These are phyloP conservation scores for Candida lessepsii DNA, from an alignment of 805 yeast genomes.

Conservation along the genomic window DNA sequence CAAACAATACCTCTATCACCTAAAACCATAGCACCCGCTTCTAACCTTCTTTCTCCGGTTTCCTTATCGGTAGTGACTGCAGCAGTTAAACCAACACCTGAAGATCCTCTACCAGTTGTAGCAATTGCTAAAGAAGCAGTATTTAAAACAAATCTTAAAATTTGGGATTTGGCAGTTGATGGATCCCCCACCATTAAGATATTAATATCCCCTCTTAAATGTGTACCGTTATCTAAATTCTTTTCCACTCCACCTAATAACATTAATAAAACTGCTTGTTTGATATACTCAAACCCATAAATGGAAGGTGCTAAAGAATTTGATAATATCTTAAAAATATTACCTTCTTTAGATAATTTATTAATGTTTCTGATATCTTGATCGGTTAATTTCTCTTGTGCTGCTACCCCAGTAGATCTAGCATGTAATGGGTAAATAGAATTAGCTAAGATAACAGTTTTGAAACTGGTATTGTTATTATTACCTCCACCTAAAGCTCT, in stretches of 20 bases:
- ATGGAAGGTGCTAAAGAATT: conserved; percentile 94
- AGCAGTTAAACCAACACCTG: conserved; percentile 99
- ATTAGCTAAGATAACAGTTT: conserved; percentile 81
- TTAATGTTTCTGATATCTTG: conserved; percentile 84
- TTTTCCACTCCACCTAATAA: conserved; percentile 92
- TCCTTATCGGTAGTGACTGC: conserved; percentile 96
- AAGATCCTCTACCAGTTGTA: conserved; percentile 98
- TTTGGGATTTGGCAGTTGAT: conserved; percentile 96
- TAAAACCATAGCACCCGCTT: conserved; percentile 99
- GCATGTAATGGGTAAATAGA: conserved; percentile 88
- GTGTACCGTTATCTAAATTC: conserved; percentile 91
- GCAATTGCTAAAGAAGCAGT: conserved; percentile 96
- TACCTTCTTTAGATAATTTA: conserved; percentile 63
- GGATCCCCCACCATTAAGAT: conserved; percentile 98
- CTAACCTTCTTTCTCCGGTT: conserved; percentile 93
- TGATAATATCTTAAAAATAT: conserved; percentile 75
- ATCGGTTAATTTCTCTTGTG: conserved; percentile 68
- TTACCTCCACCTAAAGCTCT: conserved; percentile 80
- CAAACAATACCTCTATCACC: conserved; percentile 98
- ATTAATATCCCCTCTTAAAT: conserved; percentile 96
- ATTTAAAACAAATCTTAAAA: conserved; percentile 88
- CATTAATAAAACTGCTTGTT: conserved; percentile 87
- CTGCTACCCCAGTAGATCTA: conserved; percentile 80
- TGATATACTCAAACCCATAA: conserved; percentile 88
- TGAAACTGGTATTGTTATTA: conserved; percentile 64